Percentiles rank a stretch among this genome's conserved stretches.
Conservation (phyloP, 2,329 filamentous ascomycete species). For the Blastomyces gilchristii region DNA sequence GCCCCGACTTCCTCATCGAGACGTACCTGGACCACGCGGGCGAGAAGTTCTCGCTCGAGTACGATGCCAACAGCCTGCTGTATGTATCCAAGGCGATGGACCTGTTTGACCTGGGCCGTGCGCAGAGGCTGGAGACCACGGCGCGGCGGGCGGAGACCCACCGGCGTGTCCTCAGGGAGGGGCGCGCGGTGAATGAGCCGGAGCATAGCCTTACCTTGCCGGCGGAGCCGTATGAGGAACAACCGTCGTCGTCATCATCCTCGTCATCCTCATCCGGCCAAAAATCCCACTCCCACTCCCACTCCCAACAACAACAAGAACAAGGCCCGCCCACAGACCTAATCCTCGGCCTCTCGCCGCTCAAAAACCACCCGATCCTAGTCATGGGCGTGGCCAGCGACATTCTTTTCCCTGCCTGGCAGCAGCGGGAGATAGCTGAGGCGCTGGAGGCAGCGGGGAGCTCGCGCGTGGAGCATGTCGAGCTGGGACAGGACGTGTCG, state of each 20-base stretch:
- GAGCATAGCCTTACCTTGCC: slow-evolving; percentile 75
- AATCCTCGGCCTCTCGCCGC: slow-evolving; percentile 58
- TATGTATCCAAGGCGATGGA: slow-evolving; percentile 99
- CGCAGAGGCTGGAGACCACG: slow-evolving; percentile 55
- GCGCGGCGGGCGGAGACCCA: slow-evolving; percentile 53
- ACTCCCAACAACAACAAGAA: slow-evolving; percentile 12
- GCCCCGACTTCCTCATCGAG: slow-evolving; percentile 93
- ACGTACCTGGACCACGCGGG: slow-evolving; percentile 97
- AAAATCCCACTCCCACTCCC: too few species aligned
- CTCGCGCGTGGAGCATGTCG: slow-evolving; percentile 69
- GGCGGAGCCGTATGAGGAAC: slow-evolving; percentile 75
- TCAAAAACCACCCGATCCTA: slow-evolving; percentile 69
- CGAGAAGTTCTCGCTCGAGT: slow-evolving; percentile 95
- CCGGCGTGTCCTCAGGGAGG: slow-evolving; percentile 45
- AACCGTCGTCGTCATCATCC: too few species aligned
- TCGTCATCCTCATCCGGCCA: too few species aligned
- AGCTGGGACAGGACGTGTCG: slow-evolving; percentile 88
- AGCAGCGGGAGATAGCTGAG: slow-evolving; percentile 87
- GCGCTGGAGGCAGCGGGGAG: slow-evolving; percentile 71
- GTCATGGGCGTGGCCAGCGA: slow-evolving; percentile 93
- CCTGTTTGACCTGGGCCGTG: slow-evolving; percentile 76
- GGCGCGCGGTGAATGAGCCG: slow-evolving; percentile 32
- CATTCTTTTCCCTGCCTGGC: slow-evolving; percentile 95
- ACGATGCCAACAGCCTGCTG: slow-evolving; percentile 87
- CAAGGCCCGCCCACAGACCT: slow-evolving; percentile 62